phyloP scores from a whole-genome alignment of 2,329 filamentous ascomycete species.

The Raffaelea deltoideospora region DNA sequence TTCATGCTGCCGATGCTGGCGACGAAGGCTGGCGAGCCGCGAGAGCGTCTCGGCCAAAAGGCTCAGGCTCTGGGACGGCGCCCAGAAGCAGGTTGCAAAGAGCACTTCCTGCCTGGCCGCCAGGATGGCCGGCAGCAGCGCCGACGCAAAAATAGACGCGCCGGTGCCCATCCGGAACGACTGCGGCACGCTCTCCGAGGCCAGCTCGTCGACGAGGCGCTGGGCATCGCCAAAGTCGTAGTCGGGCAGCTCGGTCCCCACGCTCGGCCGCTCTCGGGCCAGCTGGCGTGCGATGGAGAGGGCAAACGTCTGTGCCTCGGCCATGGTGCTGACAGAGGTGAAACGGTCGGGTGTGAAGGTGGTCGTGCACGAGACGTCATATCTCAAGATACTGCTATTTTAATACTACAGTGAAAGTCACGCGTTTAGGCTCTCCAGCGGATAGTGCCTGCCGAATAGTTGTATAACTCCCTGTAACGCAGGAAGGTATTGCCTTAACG shows the following conservation, averaged over 20 bases:
- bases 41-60: conserved; percentile 42
- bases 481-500: no score
- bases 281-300: conserved; percentile 12
- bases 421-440: no score
- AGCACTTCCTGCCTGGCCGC: conserved; percentile 9
- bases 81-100: conserved; percentile 13
- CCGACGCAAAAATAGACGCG: conserved; percentile 35
- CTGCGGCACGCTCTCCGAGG: conserved; percentile 30
- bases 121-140: conserved; percentile 46
- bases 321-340: no score
- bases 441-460: no score
- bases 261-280: conserved; percentile 8
- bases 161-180: conserved; percentile 43
- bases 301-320: no score
- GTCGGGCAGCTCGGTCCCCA: conserved; percentile 27
- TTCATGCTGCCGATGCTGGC: conserved; percentile 9
- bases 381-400: no score
- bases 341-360: no score
- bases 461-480: no score
- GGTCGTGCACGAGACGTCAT: no score
- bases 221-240: conserved; percentile 26
- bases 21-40: conserved; percentile 35
- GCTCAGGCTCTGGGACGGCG: conserved; percentile 44
- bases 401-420: no score
- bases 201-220: conserved; percentile 16